Evolutionary conservation across 805 yeast species (phyloP).

Genomic region (Tetrapisispora fleetii): DNA sequence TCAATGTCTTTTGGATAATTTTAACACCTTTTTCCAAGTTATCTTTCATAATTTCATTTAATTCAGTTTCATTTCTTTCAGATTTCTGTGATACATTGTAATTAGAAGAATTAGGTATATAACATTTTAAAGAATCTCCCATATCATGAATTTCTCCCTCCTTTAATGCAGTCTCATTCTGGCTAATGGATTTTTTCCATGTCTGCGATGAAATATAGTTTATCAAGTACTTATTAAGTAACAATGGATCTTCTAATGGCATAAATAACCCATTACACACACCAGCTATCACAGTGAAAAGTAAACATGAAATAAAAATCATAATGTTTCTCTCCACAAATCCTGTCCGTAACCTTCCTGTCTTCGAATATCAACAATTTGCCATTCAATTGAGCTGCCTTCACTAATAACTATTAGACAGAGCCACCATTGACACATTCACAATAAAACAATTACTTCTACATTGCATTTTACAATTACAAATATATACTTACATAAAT

Average conservation of each 20-base stretch:
- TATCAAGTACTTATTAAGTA: conserved; percentile 12
- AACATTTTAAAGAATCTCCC: conserved; percentile 17
- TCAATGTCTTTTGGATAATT: conserved; percentile 9
- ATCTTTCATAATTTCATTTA: conserved; percentile 3
- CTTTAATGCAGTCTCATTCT: conserved; percentile 6
- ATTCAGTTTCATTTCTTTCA: conserved; percentile 8
- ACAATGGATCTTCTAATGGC: conserved; percentile 16
- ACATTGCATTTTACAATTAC: too few relatives aligned
- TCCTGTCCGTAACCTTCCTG: too few relatives aligned
- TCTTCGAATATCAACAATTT: too few relatives aligned
- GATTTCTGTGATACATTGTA: neutral
- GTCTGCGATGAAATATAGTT: conserved; percentile 11
- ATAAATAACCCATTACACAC: conserved; percentile 1
- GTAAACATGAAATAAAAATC: neutral
- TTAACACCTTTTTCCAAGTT: conserved; percentile 14
- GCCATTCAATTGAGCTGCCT: too few relatives aligned
- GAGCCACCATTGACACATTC: too few relatives aligned
- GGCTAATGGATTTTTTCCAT: conserved; percentile 11
- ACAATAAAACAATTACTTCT: too few relatives aligned
- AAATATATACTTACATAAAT: too few relatives aligned
- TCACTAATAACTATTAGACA: too few relatives aligned
- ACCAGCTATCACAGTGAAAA: neutral
- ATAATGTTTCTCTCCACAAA: neutral
- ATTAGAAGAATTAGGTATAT: conserved; percentile 8
- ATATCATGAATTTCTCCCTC: conserved; percentile 12